Evolutionary conservation across 306 rosid genomes (phyloP), one percentile per base, ranked within the genome.

Genomic region (Quercus rubra): DNA sequence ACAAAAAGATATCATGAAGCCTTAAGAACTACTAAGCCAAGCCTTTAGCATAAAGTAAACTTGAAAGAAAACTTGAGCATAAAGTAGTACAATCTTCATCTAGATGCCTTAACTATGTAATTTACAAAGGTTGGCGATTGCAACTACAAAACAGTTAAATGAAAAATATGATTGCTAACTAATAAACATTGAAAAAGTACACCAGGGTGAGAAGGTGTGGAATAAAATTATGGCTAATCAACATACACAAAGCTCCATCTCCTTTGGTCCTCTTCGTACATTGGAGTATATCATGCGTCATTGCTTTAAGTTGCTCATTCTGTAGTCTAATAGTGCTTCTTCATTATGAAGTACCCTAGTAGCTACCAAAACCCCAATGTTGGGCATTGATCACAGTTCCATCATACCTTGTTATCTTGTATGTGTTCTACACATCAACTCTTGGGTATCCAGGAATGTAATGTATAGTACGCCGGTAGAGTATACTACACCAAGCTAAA

Each of bases 401-500:
- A 12, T 92, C 97, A 52, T 91, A 95, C 80, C 99, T 88, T 5
- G 98, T 87, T 83, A 92, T 95, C 90, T 92, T 76, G 91, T 76
- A 92, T 3, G 98, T 84, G 78, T 95, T 95, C 33, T 72, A 90
- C 3, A 85, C 89, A 79, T 86, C 90, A 41, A 90, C 95, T 81
- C 82, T 21, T 21, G 97, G 99, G 82, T 95, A 95, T 74, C 98
- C 97, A 4, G 94, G 99, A 85, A 92, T 90, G 74, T 89, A 90
- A 10, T 89, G 96, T 31, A 84, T 95, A 92, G 81, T 89, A 88
- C 30, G 93, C 96, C 0, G 96, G 99, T 31, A 73, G 87, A 86
- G 78, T 90, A 95, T 78, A 91, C 79, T 52, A 91, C 81, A 17
- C 96, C 99, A 6, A 94, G 98, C 85, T 95, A 92, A 93, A 81